These are phyloP conservation scores for Scenedesmus sp. DNA, from an alignment of 163 green algal species.

Conservation along the genomic window DNA sequence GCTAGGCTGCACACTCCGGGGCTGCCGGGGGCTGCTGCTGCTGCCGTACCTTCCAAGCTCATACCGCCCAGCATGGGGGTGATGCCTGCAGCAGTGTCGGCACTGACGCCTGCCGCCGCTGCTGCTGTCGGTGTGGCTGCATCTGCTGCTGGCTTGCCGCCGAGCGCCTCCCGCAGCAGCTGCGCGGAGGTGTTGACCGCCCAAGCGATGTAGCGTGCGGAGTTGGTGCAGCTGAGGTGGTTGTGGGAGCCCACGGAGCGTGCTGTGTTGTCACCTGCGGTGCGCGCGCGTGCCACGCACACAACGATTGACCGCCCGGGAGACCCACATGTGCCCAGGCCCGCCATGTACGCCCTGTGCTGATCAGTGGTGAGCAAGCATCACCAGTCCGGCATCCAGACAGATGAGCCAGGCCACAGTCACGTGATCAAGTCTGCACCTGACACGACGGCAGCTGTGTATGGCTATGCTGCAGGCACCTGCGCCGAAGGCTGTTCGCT, in stretches of 20 bases:
- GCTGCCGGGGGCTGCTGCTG: neutral
- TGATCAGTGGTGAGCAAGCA: too few relatives aligned
- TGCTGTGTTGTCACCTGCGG: constrained; percentile 47
- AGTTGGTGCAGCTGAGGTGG: neutral
- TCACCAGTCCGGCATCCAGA: too few relatives aligned
- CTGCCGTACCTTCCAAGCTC: neutral
- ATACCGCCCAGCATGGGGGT: neutral
- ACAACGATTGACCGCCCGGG: too few relatives aligned
- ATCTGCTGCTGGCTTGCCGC: neutral
- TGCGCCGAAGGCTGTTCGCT: too few relatives aligned
- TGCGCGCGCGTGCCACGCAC: too few relatives aligned
- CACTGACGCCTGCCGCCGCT: neutral
- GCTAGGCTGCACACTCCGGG: too few relatives aligned
- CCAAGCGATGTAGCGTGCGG: constrained; percentile 30
- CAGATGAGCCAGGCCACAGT: too few relatives aligned
- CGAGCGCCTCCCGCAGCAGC: neutral
- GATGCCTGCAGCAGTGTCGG: neutral
- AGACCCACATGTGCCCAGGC: too few relatives aligned
- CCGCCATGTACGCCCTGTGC: too few relatives aligned
- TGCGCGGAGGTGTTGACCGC: neutral
- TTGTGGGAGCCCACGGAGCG: constrained; percentile 43
- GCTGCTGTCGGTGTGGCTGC: constrained; percentile 9
- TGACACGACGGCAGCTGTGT: too few relatives aligned
- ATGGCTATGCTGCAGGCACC: too few relatives aligned
- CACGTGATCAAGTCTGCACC: too few relatives aligned